phyloP scores from a whole-genome alignment of 139 green algal genomes.

The Chlamydomonas sphaeroides region DNA sequence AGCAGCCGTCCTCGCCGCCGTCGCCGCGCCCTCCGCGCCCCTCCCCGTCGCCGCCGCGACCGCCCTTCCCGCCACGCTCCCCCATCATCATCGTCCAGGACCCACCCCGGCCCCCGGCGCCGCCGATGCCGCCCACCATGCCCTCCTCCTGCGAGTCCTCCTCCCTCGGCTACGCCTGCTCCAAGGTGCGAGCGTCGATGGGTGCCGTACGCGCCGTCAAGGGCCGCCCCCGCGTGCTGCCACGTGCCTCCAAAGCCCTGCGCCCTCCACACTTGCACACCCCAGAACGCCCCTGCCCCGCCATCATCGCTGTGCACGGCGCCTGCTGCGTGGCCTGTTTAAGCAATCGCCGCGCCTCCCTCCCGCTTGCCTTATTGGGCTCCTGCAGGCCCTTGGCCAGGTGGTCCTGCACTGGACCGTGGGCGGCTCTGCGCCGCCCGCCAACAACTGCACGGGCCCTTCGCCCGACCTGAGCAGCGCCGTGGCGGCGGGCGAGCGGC shows the following conservation, averaged over 20 bases:
- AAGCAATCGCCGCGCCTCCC: no score
- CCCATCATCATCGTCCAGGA: background rate
- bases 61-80: background rate
- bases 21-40: background rate
- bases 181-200: background rate
- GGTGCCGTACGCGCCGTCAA: no score
- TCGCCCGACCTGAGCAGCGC: no score
- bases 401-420: slow-evolving; percentile 18
- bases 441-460: slow-evolving; percentile 5
- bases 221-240: no score
- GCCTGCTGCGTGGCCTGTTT: no score
- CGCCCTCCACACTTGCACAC: no score
- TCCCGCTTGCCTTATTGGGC: no score
- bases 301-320: no score
- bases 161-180: background rate
- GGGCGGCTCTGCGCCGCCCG: background rate
- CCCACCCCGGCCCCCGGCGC: background rate
- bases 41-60: background rate
- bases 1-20: background rate
- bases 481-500: background rate
- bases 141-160: background rate
- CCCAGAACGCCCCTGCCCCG: no score
- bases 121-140: background rate
- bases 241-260: no score
- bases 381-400: background rate